These are phyloP conservation scores for Clonostachys rosea DNA, from an alignment of 2,329 filamentous ascomycete species.

Conservation along the genomic window DNA sequence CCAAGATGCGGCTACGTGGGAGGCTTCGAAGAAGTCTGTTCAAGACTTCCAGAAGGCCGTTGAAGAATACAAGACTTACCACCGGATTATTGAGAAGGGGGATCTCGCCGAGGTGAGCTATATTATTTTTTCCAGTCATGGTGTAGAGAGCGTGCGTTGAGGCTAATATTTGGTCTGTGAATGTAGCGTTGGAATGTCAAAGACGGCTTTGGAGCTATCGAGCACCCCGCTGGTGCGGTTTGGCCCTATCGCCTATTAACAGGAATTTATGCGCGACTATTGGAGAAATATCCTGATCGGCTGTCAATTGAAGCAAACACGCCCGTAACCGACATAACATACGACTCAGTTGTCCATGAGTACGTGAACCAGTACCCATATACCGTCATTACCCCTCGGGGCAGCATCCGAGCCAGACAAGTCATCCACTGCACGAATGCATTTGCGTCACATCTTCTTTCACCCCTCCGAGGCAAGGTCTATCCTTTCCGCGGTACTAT, in stretches of 20 bases:
- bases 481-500: conserved; percentile 39
- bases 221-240: conserved; percentile 35
- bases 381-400: conserved; percentile 35
- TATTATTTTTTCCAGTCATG: background rate
- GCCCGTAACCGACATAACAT: conserved; percentile 13
- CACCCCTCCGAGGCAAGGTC: conserved; percentile 34
- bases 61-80: conserved; percentile 7
- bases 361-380: conserved; percentile 20
- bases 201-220: conserved; percentile 23
- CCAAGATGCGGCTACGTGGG: conserved; percentile 10
- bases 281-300: conserved; percentile 15
- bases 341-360: conserved; percentile 3
- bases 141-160: background rate
- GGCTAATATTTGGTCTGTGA: background rate
- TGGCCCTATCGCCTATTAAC: conserved; percentile 44
- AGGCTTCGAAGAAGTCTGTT: conserved; percentile 7
- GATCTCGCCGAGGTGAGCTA: conserved; percentile 10
- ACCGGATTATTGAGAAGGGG: conserved; percentile 7
- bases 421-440: conserved; percentile 54
- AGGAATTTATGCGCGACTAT: conserved; percentile 28
- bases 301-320: conserved; percentile 31
- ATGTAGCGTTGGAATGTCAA: conserved; percentile 13
- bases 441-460: conserved; percentile 42
- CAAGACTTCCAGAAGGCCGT: conserved; percentile 8
- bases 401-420: conserved; percentile 34